Evolutionary conservation across 108 stramenopile species (phyloP), one percentile per base, ranked within the genome.

Genomic region (Cyclotella cryptica): DNA sequence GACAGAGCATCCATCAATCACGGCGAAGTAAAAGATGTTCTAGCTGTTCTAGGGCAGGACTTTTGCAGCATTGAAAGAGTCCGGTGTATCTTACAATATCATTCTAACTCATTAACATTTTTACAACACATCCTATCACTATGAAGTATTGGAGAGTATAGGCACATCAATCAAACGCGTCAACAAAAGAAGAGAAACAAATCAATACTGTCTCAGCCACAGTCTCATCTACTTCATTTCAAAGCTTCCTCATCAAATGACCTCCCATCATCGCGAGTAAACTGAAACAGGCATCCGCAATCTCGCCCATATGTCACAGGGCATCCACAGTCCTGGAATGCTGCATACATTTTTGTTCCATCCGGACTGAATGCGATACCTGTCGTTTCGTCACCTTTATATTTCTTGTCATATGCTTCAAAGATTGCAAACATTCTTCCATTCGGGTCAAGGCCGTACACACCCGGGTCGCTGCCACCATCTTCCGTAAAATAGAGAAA

Each of bases 361-460:
- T 90, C 84, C 1, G 90, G 90, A 45, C 80, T 83, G 57, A 93
- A 91, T 12, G 90, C 87, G 14, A 93, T 45, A 7, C 93, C 93
- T 17, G 88, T 86, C 10, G 90, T 93, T 57, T 91, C 93, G 47
- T 82, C 75, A 0, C 75, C 74, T 21, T 19, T 40, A 41, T 75
- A 76, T 19, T 57, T 43, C 13, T 47, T 42, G 43, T 49, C 63
- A 29, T 44, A 45, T 3, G 75, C 77, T 27, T 83, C 79, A 71
- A 89, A 81, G n/a, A 86, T 84, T n/a, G 79, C 68, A 52, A 75
- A 85, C 11, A 64, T 51, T 2, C 61, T 78, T 5, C 60, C 66
- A 35, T 21, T 40, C 0, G 39, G 41, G 35, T 86, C 69, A 41
- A 86, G 47, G 8, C 60, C 75, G 63, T 85, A 82, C 9, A 88